Evolutionary conservation across 2,329 filamentous ascomycete genomes (phyloP), one percentile per base, ranked within the genome.

Genomic region (Colletotrichum cereale): DNA sequence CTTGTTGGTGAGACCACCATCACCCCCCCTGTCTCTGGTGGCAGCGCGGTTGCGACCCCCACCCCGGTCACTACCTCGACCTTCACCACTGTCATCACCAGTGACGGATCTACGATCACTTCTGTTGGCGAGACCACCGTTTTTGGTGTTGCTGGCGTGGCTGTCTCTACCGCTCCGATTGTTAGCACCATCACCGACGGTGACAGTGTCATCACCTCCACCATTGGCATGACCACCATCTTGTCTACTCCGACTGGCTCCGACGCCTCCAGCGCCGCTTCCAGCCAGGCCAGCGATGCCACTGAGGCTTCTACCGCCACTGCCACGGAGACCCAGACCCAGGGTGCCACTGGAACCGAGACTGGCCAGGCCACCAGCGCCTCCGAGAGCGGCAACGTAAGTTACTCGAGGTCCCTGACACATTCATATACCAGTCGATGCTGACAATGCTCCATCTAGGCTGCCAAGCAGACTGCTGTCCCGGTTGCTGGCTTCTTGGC

Each of bases 401-500:
- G 79, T 74, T 48, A 24, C 42, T 10, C 7, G 8, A 11, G 14
- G 10, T 16, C 31, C 24, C 21, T 7, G 3, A 31, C 21, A 18
- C 55, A 12, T 4, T 11, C 26, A 5, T 56, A 36, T 14, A 34
- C 29, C 12, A 26, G 24, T 42, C 6, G 16, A 29, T n/a, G 60
- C 52, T 73, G 14, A 73, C 42, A 40, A 26, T 24, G 2, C 24
- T 18, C 6, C n/a, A 42, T 29, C 16, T 38, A 73, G 71, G 64
- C 67, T 47, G 61, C 60, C 65, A 73, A 73, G 62, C 66, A 80
- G 76, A 86, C 86, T 60, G 84, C 82, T 67, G 85, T 82, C 47
- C 84, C 85, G 29, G 75, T 75, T 50, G 77, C 78, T 36, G 86
- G 85, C 67, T 73, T 87, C 60, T 72, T 88, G 50, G 86, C 85